Conservation (phyloP, 345 rosid genomes). For the Atalantia buxifolia region DNA sequence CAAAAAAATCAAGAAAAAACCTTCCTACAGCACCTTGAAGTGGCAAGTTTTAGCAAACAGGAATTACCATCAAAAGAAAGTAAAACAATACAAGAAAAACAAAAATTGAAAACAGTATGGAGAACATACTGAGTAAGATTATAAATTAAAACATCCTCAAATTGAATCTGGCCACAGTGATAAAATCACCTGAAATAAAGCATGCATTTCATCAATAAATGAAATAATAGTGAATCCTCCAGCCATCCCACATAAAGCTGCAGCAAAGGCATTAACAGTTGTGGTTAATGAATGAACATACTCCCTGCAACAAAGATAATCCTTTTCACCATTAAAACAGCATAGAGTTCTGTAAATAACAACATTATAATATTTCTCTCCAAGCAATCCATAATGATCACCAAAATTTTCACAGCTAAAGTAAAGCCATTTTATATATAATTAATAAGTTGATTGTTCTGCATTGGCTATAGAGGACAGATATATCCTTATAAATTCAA, state of each 20-base stretch:
- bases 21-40: neutral
- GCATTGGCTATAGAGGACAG: neutral
- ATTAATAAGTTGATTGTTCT: neutral
- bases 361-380: slow-evolving; percentile 14
- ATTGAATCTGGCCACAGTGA: slow-evolving; percentile 3
- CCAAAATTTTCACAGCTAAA: neutral
- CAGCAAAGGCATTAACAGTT: slow-evolving; percentile 45
- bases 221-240: slow-evolving; percentile 46
- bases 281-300: slow-evolving; percentile 52
- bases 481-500: no score
- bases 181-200: slow-evolving; percentile 57
- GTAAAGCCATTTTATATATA: neutral
- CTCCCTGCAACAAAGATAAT: slow-evolving; percentile 58
- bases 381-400: slow-evolving; percentile 15
- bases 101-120: neutral
- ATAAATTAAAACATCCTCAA: neutral
- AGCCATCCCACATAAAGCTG: slow-evolving; percentile 48
- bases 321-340: slow-evolving; percentile 13
- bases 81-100: neutral
- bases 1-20: neutral
- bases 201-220: slow-evolving; percentile 56
- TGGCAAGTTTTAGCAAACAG: neutral
- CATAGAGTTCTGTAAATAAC: neutral
- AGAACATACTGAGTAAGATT: neutral
- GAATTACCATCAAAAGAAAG: neutral